These are phyloP conservation scores for Austroboletus niveus DNA, from an alignment of 1,284 basidiomycete species.

Conservation along the genomic window DNA sequence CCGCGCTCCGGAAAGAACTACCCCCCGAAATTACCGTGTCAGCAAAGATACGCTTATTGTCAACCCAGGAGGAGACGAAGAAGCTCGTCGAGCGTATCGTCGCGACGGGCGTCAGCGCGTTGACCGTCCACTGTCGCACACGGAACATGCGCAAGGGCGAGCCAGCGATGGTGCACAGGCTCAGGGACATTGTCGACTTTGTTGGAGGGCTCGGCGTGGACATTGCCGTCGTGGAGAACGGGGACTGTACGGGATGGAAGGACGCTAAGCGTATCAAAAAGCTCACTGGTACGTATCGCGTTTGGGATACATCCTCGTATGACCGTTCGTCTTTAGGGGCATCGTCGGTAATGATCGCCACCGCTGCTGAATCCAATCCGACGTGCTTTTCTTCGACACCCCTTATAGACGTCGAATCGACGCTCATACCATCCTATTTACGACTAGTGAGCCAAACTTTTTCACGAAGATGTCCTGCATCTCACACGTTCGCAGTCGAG, in stretches of 20 bases:
- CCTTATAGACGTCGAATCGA: conserved; percentile 65
- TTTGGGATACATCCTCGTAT: background rate
- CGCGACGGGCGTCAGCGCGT: conserved; percentile 81
- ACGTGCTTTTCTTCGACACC: conserved; percentile 79
- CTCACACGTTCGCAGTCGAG: conserved; percentile 41
- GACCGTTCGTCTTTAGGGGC: conserved; percentile 52
- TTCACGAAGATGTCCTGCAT: background rate
- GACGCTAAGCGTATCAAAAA: conserved; percentile 77
- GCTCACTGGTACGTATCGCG: conserved; percentile 58
- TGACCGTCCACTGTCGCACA: conserved; percentile 96
- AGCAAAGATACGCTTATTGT: conserved; percentile 90
- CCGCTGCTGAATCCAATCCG: conserved; percentile 91
- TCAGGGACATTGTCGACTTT: conserved; percentile 84
- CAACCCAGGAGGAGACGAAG: conserved; percentile 84
- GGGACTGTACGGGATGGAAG: conserved; percentile 81
- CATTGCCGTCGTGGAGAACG: conserved; percentile 90
- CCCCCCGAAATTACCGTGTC: conserved; percentile 80
- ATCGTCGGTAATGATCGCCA: conserved; percentile 95
- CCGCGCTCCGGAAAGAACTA: conserved; percentile 71
- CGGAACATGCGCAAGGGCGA: conserved; percentile 89
- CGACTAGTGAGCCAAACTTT: conserved; percentile 56
- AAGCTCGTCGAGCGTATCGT: conserved; percentile 86
- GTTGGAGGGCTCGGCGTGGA: conserved; percentile 67
- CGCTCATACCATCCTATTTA: conserved; percentile 75
- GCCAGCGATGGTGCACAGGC: conserved; percentile 73